Percentiles rank a stretch among this genome's conserved stretches.
phyloP scores from a whole-genome alignment of 495 filamentous ascomycete genomes.

The Parmelia sp. region DNA sequence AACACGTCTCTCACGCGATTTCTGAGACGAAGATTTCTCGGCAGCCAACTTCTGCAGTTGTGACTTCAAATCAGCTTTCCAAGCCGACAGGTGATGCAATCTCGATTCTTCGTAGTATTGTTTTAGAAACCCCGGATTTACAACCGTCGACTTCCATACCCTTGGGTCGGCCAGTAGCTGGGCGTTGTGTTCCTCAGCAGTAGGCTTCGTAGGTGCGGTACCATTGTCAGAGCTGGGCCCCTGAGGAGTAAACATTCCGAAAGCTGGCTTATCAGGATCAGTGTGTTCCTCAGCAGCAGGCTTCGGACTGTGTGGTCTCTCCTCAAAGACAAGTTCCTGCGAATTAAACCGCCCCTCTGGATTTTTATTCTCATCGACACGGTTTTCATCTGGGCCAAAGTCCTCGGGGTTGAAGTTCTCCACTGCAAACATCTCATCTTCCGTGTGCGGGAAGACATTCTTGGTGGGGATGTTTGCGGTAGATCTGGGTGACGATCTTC shows the following conservation, averaged over 20 bases:
- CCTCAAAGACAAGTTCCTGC: not conserved
- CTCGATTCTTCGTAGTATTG: constrained; percentile 92
- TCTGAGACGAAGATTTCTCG: constrained; percentile 56
- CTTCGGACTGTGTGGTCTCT: not conserved
- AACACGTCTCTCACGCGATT: constrained; percentile 39
- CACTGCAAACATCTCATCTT: not conserved
- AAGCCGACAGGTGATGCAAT: constrained; percentile 87
- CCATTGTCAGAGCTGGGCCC: constrained; percentile 25
- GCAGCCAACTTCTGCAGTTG: constrained; percentile 71
- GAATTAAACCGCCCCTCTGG: not conserved
- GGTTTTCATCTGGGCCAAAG: not conserved
- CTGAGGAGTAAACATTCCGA: not conserved
- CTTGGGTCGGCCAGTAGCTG: constrained; percentile 71
- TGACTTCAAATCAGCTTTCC: constrained; percentile 90
- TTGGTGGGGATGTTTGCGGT: not conserved
- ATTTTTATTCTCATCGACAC: not conserved
- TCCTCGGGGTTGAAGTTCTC: not conserved
- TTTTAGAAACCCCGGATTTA: constrained; percentile 85
- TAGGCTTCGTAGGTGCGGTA: constrained; percentile 42
- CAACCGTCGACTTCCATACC: constrained; percentile 76
- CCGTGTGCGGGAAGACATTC: not conserved
- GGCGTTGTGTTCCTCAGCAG: constrained; percentile 87
- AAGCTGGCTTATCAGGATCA: not conserved
- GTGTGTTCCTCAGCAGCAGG: not conserved
- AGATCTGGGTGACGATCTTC: not conserved